phyloP scores from a whole-genome alignment of 345 rosid genomes.

The Brassica carinata region DNA sequence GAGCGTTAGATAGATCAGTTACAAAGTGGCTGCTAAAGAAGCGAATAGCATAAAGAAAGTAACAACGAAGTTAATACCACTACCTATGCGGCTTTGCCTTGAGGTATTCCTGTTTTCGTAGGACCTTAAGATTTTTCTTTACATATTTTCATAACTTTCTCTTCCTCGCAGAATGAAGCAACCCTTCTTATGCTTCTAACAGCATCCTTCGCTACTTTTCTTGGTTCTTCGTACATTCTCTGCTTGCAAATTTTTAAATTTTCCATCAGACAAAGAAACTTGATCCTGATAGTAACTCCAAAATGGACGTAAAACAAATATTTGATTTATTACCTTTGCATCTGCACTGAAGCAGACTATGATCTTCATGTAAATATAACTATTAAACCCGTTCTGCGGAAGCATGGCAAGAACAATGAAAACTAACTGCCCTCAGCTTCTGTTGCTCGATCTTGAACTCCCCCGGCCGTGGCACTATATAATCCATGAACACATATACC shows the following conservation, averaged over 20 bases:
- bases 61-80: slow-evolving; percentile 67
- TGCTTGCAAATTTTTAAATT: slow-evolving; percentile 26
- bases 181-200: slow-evolving; percentile 89
- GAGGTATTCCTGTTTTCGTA: slow-evolving; percentile 62
- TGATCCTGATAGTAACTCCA: background rate
- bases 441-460: too few relatives aligned
- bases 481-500: too few relatives aligned
- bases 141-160: slow-evolving; percentile 74
- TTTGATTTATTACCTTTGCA: slow-evolving; percentile 58
- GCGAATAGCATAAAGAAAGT: slow-evolving; percentile 60
- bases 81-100: slow-evolving; percentile 48
- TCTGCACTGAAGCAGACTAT: slow-evolving; percentile 79
- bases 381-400: slow-evolving; percentile 64
- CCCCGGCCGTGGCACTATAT: too few relatives aligned
- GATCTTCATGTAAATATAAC: slow-evolving; percentile 61
- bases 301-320: background rate
- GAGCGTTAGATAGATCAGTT: slow-evolving; percentile 72
- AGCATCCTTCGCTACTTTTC: slow-evolving; percentile 88
- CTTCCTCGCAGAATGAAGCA: slow-evolving; percentile 85
- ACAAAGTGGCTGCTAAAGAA: slow-evolving; percentile 68
- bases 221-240: slow-evolving; percentile 87
- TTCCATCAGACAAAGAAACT: slow-evolving; percentile 11
- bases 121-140: slow-evolving; percentile 76
- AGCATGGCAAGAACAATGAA: slow-evolving; percentile 57
- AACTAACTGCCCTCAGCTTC: slow-evolving; percentile 48